Evolutionary conservation across 2,329 filamentous ascomycete genomes (phyloP), one percentile per base, ranked within the genome.

Genomic region (Fusarium marasasianum): DNA sequence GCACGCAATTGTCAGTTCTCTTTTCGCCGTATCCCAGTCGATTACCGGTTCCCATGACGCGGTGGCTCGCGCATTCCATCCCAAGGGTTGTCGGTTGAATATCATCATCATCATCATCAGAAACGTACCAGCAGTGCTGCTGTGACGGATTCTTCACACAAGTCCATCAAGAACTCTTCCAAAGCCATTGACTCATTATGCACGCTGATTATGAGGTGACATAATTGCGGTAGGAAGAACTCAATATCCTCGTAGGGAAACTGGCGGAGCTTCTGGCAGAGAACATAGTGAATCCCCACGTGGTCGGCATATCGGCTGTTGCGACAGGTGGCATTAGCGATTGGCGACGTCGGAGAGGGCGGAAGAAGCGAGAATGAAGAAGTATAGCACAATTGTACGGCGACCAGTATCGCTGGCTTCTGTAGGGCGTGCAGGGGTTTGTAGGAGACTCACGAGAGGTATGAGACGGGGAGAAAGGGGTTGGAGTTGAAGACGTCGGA

Each of bases 401-500:
- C 24, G 35, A 45, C n/a, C 37, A 41, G 37, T 64, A 59, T 43
- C 45, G 43, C 53, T 29, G 24, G 31, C 45, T 55, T 43, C 38
- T 63, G 38, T 22, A 53, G 24, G 50, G 22, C 14, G 12, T 44
- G 38, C 48, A 44, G 66, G 45, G 63, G 45, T 45, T 70, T 69
- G 45, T 44, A 56, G 26, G 58, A 71, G 69, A 87, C 92, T 89
- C 87, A 96, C 93, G 93, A 94, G 80, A 96, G 91, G 85, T 96
- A 96, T 76, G 93, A 94, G 82, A 96, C 94, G 71, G 93, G 93
- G 83, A 96, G 91, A 83, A 95, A 96, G 74, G 94, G 93, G 85
- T 96, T 92, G 85, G 93, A 92, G 87, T 95, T 96, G 89, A 96
- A 96, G 87, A 96, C 93, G 88, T 96, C 94, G 87, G 93, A 95